Percentiles rank a stretch among this genome's conserved stretches.
These are phyloP conservation scores for Candida boleticola DNA, from an alignment of 805 yeast species.

Conservation along the genomic window DNA sequence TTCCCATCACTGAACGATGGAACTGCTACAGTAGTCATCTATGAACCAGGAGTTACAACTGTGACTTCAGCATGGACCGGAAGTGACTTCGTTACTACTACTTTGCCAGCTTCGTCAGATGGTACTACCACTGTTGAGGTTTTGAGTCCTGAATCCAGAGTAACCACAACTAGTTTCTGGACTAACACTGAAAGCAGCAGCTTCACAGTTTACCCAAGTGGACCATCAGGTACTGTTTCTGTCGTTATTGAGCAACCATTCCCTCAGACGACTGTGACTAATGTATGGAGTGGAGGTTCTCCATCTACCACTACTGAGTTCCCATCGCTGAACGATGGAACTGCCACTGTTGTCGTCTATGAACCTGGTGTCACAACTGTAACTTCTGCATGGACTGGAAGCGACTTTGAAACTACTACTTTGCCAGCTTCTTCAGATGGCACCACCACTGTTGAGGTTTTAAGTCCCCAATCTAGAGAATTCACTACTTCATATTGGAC, in stretches of 20 bases:
- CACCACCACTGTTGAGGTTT: neutral
- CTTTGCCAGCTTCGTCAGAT: neutral
- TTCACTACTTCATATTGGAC: neutral
- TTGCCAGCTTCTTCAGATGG: neutral
- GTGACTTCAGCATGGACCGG: neutral
- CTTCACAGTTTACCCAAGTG: neutral
- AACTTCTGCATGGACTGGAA: neutral
- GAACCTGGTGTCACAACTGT: neutral
- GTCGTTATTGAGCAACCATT: neutral
- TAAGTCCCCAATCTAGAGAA: neutral
- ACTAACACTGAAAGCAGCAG: neutral
- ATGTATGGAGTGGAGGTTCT: neutral
- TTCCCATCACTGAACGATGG: neutral
- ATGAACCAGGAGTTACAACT: neutral
- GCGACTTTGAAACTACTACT: neutral
- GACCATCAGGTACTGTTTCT: neutral
- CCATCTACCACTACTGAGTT: neutral
- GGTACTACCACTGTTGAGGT: neutral
- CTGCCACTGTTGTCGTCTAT: neutral
- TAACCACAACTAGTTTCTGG: neutral
- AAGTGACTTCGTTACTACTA: neutral
- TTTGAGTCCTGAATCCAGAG: neutral
- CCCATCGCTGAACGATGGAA: neutral
- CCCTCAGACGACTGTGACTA: neutral
- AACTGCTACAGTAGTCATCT: neutral